Base-by-base conservation (phyloP, 2,329 filamentous ascomycete species). In the Epichloe scottii region DNA sequence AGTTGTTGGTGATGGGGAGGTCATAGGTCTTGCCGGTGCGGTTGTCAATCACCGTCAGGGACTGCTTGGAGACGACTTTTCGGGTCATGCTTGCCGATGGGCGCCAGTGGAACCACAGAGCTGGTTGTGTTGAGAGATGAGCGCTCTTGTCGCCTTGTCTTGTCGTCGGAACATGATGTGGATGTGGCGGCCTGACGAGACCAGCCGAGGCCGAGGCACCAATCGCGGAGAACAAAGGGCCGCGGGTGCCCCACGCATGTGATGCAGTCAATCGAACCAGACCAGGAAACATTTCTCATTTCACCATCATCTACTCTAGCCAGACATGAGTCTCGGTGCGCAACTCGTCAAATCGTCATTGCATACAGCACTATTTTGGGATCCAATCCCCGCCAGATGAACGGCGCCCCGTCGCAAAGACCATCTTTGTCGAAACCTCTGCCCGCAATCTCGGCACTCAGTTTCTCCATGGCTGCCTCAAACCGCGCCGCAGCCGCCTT, bases 1-100 rank as follows among this genome's bases (percentile, higher is more conserved):
- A 68, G 58, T 76, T 76, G 60, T 74, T 61, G 47, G 62, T 66
- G 59, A 76, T 75, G 52, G 73, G 72, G 35, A 76, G 61, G 59
- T 74, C 70, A 51, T 76, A 76, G 19, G 63, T 59, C 57, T 71
- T 67, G 49, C 69, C 70, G 3, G 73, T 76, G 51, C 73, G 71
- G 62, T 76, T 76, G 58, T 76, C 73, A 37, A 70, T 62, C 23
- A 74, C 70, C 15, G 71, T 73, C 55, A 73, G 60, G 40, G 65
- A 62, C 56, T 63, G 59, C 23, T 59, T 59, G 12, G 60, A 50
- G 11, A 48, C 55, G 35, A 33, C 44, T 17, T 55, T 55, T 45
- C 48, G 19, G 7, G 52, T 50, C 49, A 51, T 52, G n/a, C 19
- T 43, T 43, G 49, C 19, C 37, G 38, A 8, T 7, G 46, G 19